These are phyloP conservation scores for Apiospora aurea DNA, from an alignment of 2,329 filamentous ascomycete species.

Conservation along the genomic window DNA sequence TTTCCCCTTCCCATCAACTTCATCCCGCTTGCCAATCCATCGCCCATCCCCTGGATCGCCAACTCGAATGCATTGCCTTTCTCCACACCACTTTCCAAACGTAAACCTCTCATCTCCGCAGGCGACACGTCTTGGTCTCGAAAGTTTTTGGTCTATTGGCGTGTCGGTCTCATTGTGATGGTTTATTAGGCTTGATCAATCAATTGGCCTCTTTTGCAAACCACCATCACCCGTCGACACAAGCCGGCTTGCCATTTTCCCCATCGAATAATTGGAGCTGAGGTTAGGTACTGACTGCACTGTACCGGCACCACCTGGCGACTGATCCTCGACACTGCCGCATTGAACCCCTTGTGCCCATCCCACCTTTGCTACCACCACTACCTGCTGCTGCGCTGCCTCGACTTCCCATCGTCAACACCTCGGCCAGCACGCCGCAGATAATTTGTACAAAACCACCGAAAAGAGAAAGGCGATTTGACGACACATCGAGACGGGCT, in stretches of 20 bases:
- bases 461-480: background rate
- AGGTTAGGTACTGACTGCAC: background rate
- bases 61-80: constrained; percentile 23
- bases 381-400: constrained; percentile 15
- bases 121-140: constrained; percentile 23
- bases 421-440: constrained; percentile 3
- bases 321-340: constrained; percentile 10
- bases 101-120: constrained; percentile 25
- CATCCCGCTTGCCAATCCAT: constrained; percentile 23
- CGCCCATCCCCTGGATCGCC: constrained; percentile 23
- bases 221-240: constrained; percentile 12
- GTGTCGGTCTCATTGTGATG: constrained; percentile 20
- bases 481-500: background rate
- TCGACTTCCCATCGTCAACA: constrained; percentile 10
- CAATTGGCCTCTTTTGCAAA: constrained; percentile 15
- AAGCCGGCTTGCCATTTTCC: constrained; percentile 17
- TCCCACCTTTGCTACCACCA: constrained; percentile 17
- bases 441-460: constrained; percentile 13
- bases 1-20: constrained; percentile 18
- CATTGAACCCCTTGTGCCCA: constrained; percentile 19
- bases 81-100: constrained; percentile 25
- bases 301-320: constrained; percentile 2
- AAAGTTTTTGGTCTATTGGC: constrained; percentile 21
- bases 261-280: constrained; percentile 21
- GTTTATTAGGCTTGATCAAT: background rate